A percentile compares a stretch with the other conserved stretches of the same genome.
phyloP scores from a whole-genome alignment of 1,284 basidiomycete species.

The Peniophora sp. region DNA sequence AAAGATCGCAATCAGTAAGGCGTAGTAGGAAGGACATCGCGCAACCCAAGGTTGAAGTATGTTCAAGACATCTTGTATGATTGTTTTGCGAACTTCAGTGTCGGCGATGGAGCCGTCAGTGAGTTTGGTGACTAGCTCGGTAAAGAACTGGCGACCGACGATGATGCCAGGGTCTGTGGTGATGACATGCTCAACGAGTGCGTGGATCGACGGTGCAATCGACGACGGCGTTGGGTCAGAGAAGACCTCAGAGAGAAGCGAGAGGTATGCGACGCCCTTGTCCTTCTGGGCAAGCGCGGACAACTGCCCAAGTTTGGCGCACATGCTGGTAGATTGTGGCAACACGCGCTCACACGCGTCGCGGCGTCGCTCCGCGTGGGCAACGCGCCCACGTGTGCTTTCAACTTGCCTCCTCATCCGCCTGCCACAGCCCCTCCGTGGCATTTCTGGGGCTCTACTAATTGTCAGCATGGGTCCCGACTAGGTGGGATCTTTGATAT shows the following conservation, averaged over 20 bases:
- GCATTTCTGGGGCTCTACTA: too few species aligned
- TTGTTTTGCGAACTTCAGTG: constrained; percentile 49
- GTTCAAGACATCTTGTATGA: constrained; percentile 73
- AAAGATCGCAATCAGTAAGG: too few species aligned
- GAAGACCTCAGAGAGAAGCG: constrained; percentile 50
- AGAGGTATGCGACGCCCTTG: constrained; percentile 69
- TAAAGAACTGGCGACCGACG: constrained; percentile 77
- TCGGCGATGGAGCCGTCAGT: constrained; percentile 47
- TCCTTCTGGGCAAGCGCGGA: constrained; percentile 72
- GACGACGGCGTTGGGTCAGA: constrained; percentile 36
- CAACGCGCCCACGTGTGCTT: neutral
- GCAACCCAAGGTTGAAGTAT: too few species aligned
- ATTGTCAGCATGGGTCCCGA: too few species aligned
- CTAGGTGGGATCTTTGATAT: too few species aligned
- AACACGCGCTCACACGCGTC: too few species aligned
- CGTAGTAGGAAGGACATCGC: too few species aligned
- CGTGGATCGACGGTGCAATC: constrained; percentile 49
- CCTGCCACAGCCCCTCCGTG: too few species aligned
- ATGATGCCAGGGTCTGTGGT: constrained; percentile 81
- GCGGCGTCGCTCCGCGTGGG: neutral
- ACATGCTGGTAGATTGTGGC: constrained; percentile 34
- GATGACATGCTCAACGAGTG: constrained; percentile 68
- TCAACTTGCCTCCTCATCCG: too few species aligned
- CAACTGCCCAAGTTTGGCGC: constrained; percentile 54
- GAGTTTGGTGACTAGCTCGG: constrained; percentile 70